Conservation (phyloP, 345 rosid species). For the Eucalyptus erythrocorys region DNA sequence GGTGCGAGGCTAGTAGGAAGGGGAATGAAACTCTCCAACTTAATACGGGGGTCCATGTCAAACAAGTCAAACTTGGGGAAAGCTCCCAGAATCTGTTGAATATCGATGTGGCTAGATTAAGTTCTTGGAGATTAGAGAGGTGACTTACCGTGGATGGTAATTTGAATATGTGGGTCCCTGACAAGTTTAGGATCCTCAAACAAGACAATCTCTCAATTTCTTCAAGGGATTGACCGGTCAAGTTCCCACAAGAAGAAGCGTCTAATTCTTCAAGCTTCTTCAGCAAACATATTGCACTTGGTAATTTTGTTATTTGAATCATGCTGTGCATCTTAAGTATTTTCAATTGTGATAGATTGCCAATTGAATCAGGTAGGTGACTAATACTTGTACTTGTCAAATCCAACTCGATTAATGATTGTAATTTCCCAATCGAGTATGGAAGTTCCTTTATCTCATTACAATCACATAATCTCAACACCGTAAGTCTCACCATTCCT, state of each 20-base stretch:
- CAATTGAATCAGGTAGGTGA: not conserved
- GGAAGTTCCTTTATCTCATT: accelerated
- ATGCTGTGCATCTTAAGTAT: not conserved
- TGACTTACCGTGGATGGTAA: not conserved
- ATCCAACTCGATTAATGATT: not conserved
- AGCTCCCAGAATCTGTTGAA: too few species aligned
- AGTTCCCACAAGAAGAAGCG: too few species aligned
- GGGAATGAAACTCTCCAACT: too few species aligned
- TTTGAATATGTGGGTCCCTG: accelerated
- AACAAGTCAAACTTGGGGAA: too few species aligned
- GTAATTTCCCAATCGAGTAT: not conserved
- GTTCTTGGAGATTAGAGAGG: not conserved
- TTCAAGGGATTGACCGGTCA: not conserved
- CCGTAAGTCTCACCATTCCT: too few species aligned
- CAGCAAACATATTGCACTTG: not conserved
- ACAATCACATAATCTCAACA: accelerated
- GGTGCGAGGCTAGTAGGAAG: not conserved
- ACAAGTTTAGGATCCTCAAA: not conserved
- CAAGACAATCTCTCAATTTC: not conserved
- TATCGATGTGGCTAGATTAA: too few species aligned
- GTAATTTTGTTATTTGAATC: not conserved
- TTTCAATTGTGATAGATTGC: not conserved
- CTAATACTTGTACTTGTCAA: not conserved
- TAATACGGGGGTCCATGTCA: not conserved
- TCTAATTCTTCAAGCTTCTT: not conserved